Evolutionary conservation across 2,329 filamentous ascomycete genomes (phyloP).

Genomic region (Fusarium falciforme): DNA sequence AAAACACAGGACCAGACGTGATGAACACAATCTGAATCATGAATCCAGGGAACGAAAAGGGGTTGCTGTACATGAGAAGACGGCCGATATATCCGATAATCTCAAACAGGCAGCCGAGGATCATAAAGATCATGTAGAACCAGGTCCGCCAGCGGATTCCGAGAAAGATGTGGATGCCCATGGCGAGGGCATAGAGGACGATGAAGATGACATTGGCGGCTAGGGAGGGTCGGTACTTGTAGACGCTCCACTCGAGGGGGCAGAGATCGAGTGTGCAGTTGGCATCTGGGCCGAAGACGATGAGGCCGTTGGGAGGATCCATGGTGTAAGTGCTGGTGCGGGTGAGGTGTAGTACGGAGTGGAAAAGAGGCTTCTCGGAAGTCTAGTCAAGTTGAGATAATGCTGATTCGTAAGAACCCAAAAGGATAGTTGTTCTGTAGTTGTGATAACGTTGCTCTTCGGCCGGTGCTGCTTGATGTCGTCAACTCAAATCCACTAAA

Average conservation of each 20-base stretch:
- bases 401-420: neutral
- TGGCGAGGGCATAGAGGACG: constrained; percentile 57
- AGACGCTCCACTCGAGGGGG: constrained; percentile 57
- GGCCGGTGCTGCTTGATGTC: neutral
- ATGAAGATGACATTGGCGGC: constrained; percentile 57
- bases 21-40: constrained; percentile 68
- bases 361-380: neutral
- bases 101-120: constrained; percentile 65
- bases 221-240: constrained; percentile 59
- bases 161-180: constrained; percentile 55
- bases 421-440: neutral
- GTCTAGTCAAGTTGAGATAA: neutral
- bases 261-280: constrained; percentile 64
- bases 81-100: constrained; percentile 73
- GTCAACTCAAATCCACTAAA: neutral
- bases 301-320: constrained; percentile 12
- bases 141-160: constrained; percentile 57
- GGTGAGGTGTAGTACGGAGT: neutral
- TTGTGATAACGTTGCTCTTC: neutral
- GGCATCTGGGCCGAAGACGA: constrained; percentile 57
- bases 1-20: constrained; percentile 55
- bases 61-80: constrained; percentile 66
- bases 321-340: constrained; percentile 22
- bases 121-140: constrained; percentile 61
- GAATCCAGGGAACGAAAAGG: constrained; percentile 68